phyloP scores from a whole-genome alignment of 306 rosid species.

The Corylus avellana region DNA sequence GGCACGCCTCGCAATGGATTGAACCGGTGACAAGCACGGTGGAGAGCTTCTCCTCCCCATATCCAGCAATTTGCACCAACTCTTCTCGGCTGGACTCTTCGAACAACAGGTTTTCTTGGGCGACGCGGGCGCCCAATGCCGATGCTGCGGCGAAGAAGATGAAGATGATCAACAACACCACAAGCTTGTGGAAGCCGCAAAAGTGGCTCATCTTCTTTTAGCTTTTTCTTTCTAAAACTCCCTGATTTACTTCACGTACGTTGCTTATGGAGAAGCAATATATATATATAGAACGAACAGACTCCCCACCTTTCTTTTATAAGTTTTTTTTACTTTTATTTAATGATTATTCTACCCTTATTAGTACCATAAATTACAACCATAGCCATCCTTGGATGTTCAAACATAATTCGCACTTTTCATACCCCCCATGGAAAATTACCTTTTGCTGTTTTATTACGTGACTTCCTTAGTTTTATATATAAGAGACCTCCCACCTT shows the following conservation, averaged over 20 bases:
- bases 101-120: slow-evolving; percentile 25
- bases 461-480: too few relatives aligned
- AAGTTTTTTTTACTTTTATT: neutral
- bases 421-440: neutral
- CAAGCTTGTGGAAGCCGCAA: slow-evolving; percentile 30
- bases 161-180: slow-evolving; percentile 21
- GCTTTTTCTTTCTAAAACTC: slow-evolving; percentile 7
- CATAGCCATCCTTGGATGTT: neutral
- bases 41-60: slow-evolving; percentile 91
- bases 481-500: too few relatives aligned
- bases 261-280: slow-evolving; percentile 1
- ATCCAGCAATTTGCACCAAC: slow-evolving; percentile 69
- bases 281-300: neutral
- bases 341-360: neutral
- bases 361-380: neutral
- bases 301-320: slow-evolving; percentile 4
- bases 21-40: slow-evolving; percentile 90
- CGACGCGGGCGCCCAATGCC: neutral
- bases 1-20: slow-evolving; percentile 55
- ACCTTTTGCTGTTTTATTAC: neutral
- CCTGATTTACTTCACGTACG: slow-evolving; percentile 25
- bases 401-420: slow-evolving; percentile 2
- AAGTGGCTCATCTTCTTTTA: slow-evolving; percentile 45
- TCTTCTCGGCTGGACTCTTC: slow-evolving; percentile 62
- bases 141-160: slow-evolving; percentile 22